Evolutionary conservation across 2,329 filamentous ascomycete species (phyloP).

Genomic region (Hansfordia pulvinata): DNA sequence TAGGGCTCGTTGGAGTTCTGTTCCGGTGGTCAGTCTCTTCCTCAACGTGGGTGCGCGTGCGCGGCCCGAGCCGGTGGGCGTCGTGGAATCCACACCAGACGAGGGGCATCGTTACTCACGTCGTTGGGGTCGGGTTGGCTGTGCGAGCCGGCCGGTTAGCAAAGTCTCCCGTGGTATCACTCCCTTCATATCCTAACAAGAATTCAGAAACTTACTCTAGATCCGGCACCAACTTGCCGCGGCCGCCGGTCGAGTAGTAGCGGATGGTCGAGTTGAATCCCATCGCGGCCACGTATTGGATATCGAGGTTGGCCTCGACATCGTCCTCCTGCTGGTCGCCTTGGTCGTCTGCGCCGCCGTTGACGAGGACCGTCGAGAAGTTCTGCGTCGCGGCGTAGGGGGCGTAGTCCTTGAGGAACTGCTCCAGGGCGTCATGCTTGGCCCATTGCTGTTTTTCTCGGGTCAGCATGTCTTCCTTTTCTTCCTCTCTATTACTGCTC

Average conservation of each 20-base stretch:
- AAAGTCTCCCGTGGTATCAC: not conserved
- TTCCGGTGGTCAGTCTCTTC: not conserved
- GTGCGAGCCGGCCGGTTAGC: not conserved
- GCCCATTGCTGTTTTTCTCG: constrained; percentile 11
- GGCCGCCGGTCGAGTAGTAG: constrained; percentile 41
- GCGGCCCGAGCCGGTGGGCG: no score
- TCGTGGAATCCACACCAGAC: no score
- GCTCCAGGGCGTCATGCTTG: constrained; percentile 23
- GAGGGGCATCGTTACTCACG: constrained; percentile 5
- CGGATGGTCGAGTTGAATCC: constrained; percentile 34
- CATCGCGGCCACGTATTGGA: constrained; percentile 39
- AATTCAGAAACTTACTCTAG: constrained; percentile 16
- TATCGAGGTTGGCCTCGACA: constrained; percentile 43
- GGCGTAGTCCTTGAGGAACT: constrained; percentile 35
- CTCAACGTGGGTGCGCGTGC: no score
- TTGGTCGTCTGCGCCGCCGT: constrained; percentile 38
- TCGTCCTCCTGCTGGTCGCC: constrained; percentile 21
- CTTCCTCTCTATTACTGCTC: no score
- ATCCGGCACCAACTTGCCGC: constrained; percentile 34
- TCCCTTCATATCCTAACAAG: no score
- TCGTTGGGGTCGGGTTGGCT: constrained; percentile 9
- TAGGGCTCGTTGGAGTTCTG: constrained; percentile 52
- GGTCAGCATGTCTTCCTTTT: no score
- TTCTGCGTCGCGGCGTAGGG: constrained; percentile 35
- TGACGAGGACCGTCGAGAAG: constrained; percentile 42